Base-by-base conservation (phyloP, 345 rosid species). In the Eucalyptus marginata region DNA sequence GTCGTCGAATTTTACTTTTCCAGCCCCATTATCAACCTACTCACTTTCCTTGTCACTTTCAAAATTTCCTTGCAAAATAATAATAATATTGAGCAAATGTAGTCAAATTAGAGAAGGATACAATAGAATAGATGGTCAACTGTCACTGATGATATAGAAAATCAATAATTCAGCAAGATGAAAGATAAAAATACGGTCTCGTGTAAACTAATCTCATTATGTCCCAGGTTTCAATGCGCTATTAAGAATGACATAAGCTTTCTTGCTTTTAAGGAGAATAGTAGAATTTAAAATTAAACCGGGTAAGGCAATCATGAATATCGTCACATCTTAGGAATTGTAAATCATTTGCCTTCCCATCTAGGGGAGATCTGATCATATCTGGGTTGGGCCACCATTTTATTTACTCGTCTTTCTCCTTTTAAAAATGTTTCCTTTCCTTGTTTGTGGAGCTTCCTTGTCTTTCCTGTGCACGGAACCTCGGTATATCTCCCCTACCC, bases 261-360 rank as follows among this genome's bases (percentile, higher is more conserved):
- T 24, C 9, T 56, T 56, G 40, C 40, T 56, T 25, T 10, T 24
- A 9, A 1, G 29, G 27, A 24, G 0, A 56, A 0, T 22, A 1
- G 13, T 56, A 10, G 29, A 56, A 22, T 56, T 22, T 56, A 56
- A 22, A 56, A 56, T 56, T 24, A 56, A 25, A 56, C 3, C 6
- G 29, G 62, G 62, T 24, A 25, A 56, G 62, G 62, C 29, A 56
- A 56, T 56, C 62, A 2, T 56, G 29, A 56, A 56, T 56, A 56
- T 56, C 29, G 29, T 56, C 29, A 24, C 29, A 56, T 56, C 62
- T 56, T 56, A 56, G 62, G 62, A 56, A 56, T 22, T 22, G 29
- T 56, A 56, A 24, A 56, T 56, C 13, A 56, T 56, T 22, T 0
- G 13, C 29, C 62, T 56, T 56, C 29, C 29, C 62, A 56, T 56